These are phyloP conservation scores for Trypanosoma boissoni DNA, from an alignment of 208 protist species.

Conservation along the genomic window DNA sequence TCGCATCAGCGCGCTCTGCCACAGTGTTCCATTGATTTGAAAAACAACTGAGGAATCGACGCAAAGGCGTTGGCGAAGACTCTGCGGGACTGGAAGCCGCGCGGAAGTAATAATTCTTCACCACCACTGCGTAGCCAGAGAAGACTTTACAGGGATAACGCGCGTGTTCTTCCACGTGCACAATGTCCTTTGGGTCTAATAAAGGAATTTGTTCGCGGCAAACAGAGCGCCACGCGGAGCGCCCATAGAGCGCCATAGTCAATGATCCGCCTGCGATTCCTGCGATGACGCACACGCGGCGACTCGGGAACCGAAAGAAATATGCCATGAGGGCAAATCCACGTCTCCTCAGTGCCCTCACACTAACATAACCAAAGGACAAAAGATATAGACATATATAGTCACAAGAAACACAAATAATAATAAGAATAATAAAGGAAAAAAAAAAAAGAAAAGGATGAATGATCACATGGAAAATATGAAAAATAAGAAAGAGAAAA, in stretches of 20 bases:
- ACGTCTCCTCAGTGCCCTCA: too few relatives aligned
- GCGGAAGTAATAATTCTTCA: conserved; percentile 69
- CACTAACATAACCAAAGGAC: too few relatives aligned
- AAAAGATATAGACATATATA: too few relatives aligned
- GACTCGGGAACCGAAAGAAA: conserved; percentile 4
- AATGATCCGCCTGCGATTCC: conserved; percentile 11
- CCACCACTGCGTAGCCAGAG: conserved; percentile 71
- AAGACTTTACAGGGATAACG: conserved; percentile 65
- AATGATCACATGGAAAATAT: background rate
- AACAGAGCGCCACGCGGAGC: too few relatives aligned
- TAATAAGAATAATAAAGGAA: background rate
- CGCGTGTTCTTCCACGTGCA: conserved; percentile 48
- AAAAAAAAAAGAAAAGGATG: background rate
- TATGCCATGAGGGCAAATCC: conserved; percentile 6
- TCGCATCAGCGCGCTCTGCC: background rate
- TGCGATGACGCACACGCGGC: background rate
- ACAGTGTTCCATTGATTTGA: conserved; percentile 25
- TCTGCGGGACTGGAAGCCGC: too few relatives aligned
- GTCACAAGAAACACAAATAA: background rate
- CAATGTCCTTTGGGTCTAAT: conserved; percentile 37
- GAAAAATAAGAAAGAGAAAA: conserved; percentile 9
- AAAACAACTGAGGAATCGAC: conserved; percentile 17
- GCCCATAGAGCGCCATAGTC: background rate
- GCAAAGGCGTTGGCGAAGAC: too few relatives aligned
- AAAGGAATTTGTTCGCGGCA: too few relatives aligned